These are phyloP conservation scores for Mycena pura DNA, from an alignment of 768 basidiomycete genomes.

Conservation along the genomic window DNA sequence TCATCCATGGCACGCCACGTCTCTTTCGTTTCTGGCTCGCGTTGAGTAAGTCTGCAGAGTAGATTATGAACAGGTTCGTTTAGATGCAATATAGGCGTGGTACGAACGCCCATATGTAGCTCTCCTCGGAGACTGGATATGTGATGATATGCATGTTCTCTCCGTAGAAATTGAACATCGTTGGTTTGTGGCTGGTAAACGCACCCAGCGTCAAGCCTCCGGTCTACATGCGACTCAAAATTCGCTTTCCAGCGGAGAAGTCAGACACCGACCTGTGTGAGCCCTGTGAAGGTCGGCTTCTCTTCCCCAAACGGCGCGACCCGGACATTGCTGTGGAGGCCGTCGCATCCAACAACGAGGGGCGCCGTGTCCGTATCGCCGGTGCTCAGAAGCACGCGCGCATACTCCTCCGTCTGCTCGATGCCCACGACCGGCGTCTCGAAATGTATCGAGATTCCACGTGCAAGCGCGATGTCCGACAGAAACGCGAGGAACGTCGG, in stretches of 20 bases:
- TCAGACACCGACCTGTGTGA: conserved; percentile 43
- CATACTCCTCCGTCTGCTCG: conserved; percentile 37
- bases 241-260: too few species aligned
- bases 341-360: conserved; percentile 53
- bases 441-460: conserved; percentile 42
- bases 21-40: conserved; percentile 45
- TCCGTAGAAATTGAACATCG: neutral
- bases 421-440: conserved; percentile 39
- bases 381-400: conserved; percentile 42
- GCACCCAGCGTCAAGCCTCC: too few species aligned
- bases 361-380: conserved; percentile 42
- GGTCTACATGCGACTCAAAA: too few species aligned
- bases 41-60: conserved; percentile 41
- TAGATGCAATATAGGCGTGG: too few species aligned
- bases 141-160: neutral
- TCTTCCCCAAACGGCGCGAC: conserved; percentile 44
- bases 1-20: conserved; percentile 45
- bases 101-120: neutral
- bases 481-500: conserved; percentile 38
- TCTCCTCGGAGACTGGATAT: neutral
- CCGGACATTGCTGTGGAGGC: conserved; percentile 50
- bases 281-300: conserved; percentile 43
- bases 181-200: too few species aligned
- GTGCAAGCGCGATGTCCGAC: conserved; percentile 36
- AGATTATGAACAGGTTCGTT: too few species aligned